Conservation (phyloP, 768 basidiomycete species). For the Tubosaeta brunneosetosa region DNA sequence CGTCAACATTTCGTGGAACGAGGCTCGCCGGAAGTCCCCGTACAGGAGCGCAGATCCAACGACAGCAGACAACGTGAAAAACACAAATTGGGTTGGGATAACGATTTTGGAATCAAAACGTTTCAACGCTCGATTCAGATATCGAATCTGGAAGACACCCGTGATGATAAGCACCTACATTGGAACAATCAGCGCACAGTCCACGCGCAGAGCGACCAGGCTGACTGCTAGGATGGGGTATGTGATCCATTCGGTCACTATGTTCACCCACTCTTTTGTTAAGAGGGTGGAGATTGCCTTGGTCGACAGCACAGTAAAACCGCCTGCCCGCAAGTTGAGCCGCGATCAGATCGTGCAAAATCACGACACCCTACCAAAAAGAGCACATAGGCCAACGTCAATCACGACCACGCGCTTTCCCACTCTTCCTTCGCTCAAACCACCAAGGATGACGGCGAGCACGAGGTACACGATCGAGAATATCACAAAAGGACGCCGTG, state of each 20-base stretch:
- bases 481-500: conserved; percentile 65
- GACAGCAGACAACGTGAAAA: conserved; percentile 92
- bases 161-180: conserved; percentile 63
- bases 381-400: conserved; percentile 83
- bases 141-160: conserved; percentile 79
- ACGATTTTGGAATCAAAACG: conserved; percentile 93
- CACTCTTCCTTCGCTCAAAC: conserved; percentile 57
- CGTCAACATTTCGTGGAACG: conserved; percentile 76
- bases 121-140: conserved; percentile 84
- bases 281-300: conserved; percentile 88
- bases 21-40: conserved; percentile 82
- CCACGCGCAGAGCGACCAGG: not conserved
- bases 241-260: conserved; percentile 77
- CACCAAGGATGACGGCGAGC: conserved; percentile 52
- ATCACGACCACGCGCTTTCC: conserved; percentile 73
- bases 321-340: conserved; percentile 44
- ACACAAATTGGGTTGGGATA: conserved; percentile 91
- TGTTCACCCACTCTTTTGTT: conserved; percentile 68
- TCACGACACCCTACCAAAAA: conserved; percentile 54
- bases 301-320: conserved; percentile 90
- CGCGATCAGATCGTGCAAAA: not conserved
- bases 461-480: conserved; percentile 65
- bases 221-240: conserved; percentile 73
- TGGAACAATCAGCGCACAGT: conserved; percentile 7
- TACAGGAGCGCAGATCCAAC: conserved; percentile 91